A percentile compares a stretch with the other conserved stretches of the same genome.
phyloP scores from a whole-genome alignment of 371 early-diverging fungal species.

The Lichtheimia ramosa region DNA sequence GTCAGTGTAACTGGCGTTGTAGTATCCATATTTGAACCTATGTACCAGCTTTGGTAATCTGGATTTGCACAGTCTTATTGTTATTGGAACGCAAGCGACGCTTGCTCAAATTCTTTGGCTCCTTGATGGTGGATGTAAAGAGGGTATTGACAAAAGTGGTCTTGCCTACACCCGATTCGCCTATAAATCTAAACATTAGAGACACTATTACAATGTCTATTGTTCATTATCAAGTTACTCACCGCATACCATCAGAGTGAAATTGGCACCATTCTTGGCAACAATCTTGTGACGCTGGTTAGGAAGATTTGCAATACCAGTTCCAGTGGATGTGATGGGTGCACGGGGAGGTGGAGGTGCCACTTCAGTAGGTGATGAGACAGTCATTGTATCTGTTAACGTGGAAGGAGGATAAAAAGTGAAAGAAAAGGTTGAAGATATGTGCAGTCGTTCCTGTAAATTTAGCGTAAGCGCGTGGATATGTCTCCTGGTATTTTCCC shows the following conservation, averaged over 20 bases:
- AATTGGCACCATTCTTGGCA: constrained; percentile 90
- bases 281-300: constrained; percentile 97
- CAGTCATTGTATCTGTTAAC: constrained; percentile 13
- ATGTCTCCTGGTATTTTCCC: too few relatives aligned
- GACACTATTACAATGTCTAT: too few relatives aligned
- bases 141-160: constrained; percentile 81
- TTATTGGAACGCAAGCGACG: constrained; percentile 46
- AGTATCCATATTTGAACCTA: too few relatives aligned
- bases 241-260: constrained; percentile 97
- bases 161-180: constrained; percentile 68
- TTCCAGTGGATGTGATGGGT: constrained; percentile 61
- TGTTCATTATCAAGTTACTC: constrained; percentile 30
- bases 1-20: too few relatives aligned
- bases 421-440: neutral
- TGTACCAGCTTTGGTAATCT: constrained; percentile 49
- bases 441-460: too few relatives aligned
- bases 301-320: constrained; percentile 98
- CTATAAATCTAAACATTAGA: neutral
- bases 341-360: constrained; percentile 38
- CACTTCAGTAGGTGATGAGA: constrained; percentile 31
- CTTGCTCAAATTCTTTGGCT: constrained; percentile 44
- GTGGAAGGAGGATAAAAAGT: too few relatives aligned
- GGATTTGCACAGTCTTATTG: constrained; percentile 62
- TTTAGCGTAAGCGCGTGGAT: too few relatives aligned
- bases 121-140: constrained; percentile 60